These are phyloP conservation scores for Dictyostelium intermedium DNA, from an alignment of 78 protist genomes.

Conservation along the genomic window DNA sequence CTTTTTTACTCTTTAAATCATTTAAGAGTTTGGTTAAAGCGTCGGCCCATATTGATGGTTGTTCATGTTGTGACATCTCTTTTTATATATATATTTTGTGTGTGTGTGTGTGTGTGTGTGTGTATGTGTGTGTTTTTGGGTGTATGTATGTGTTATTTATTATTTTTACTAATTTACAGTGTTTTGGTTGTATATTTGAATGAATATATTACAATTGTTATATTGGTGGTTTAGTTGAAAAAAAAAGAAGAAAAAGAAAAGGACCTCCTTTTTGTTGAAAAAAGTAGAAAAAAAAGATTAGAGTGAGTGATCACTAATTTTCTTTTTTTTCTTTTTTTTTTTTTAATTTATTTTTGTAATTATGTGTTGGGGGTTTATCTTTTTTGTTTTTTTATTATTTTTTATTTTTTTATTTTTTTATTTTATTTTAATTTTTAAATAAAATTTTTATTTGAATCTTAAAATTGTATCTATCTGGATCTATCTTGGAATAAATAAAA, in stretches of 20 bases:
- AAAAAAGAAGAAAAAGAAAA: not conserved
- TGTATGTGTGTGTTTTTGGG: not conserved
- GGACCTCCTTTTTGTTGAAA: not conserved
- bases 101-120: not conserved
- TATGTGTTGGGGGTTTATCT: not conserved
- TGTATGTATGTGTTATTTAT: not conserved
- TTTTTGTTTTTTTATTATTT: no score
- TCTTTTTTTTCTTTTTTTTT: not conserved
- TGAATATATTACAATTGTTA: not conserved
- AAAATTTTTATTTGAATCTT: not conserved
- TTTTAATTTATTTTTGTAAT: no score
- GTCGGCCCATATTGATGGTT: conserved; percentile 61
- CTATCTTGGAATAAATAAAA: not conserved
- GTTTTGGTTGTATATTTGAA: not conserved
- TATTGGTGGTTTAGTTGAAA: not conserved
- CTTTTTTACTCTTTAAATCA: conserved; percentile 65
- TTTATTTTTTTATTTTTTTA: no score
- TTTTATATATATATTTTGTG: not conserved
- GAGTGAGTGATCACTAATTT: not conserved
- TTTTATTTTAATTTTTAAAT: no score
- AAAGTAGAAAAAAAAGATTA: no score
- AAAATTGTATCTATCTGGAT: not conserved
- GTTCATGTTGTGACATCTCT: not conserved
- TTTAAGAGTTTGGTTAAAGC: conserved; percentile 33
- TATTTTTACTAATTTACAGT: not conserved